Evolutionary conservation across 2,329 filamentous ascomycete genomes (phyloP).

Genomic region (Colletotrichum incanum): DNA sequence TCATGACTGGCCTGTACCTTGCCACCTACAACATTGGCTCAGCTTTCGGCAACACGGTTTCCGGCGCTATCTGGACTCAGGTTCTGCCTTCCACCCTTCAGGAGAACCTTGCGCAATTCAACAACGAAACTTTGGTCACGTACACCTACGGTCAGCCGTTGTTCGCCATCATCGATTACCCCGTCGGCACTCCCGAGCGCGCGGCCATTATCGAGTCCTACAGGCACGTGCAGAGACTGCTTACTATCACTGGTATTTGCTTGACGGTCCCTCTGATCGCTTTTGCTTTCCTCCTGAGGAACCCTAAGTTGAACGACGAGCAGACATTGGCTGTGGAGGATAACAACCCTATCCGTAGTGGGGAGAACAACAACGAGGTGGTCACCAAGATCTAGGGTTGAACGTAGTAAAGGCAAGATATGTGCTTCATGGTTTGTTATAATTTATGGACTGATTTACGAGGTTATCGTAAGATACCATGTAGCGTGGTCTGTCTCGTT

Average conservation of each 20-base stretch:
- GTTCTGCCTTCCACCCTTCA: slow-evolving; percentile 64
- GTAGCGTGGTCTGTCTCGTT: neutral
- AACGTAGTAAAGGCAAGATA: neutral
- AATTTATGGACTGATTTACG: neutral
- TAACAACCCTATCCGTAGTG: neutral
- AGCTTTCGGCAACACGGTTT: slow-evolving; percentile 72
- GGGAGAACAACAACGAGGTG: slow-evolving; percentile 5
- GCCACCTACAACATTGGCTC: slow-evolving; percentile 76
- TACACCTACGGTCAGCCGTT: slow-evolving; percentile 56
- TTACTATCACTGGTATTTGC: slow-evolving; percentile 65
- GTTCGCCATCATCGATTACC: slow-evolving; percentile 51
- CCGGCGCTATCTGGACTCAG: slow-evolving; percentile 76
- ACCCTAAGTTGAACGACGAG: slow-evolving; percentile 62
- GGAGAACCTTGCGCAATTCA: slow-evolving; percentile 46
- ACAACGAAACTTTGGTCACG: slow-evolving; percentile 57
- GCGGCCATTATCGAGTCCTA: slow-evolving; percentile 61
- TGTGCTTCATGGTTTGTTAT: neutral
- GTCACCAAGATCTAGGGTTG: slow-evolving; percentile 6
- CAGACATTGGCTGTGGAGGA: slow-evolving; percentile 59
- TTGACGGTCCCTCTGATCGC: slow-evolving; percentile 64
- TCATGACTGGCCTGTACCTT: slow-evolving; percentile 75
- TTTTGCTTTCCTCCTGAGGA: slow-evolving; percentile 60
- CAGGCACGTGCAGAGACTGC: slow-evolving; percentile 62
- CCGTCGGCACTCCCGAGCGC: slow-evolving; percentile 61
- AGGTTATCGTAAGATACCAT: neutral